phyloP scores from a whole-genome alignment of 2,329 filamentous ascomycete species.

The Cryphonectria nitschkei region DNA sequence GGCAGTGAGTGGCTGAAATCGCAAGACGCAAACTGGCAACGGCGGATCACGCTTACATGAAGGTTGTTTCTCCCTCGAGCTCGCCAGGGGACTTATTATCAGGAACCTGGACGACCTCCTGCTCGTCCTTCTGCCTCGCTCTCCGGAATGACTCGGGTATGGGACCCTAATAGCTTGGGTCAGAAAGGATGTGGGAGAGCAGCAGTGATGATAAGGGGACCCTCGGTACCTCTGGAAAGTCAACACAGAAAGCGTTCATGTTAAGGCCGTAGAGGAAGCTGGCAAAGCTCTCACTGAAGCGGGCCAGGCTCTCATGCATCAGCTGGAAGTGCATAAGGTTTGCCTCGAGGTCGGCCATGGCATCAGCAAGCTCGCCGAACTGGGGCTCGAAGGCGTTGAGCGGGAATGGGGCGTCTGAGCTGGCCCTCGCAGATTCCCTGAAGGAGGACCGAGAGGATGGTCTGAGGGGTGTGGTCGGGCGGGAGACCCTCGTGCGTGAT shows the following conservation, averaged over 20 bases:
- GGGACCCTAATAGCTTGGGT: conserved; percentile 62
- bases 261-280: conserved; percentile 95
- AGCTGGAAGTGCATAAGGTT: conserved; percentile 98
- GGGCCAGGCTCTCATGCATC: conserved; percentile 91
- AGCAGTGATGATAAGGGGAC: not conserved
- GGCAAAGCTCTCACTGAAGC: conserved; percentile 95
- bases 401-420: conserved; percentile 63
- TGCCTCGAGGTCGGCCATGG: conserved; percentile 92
- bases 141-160: conserved; percentile 80
- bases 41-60: conserved; percentile 65
- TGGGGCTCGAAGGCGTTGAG: conserved; percentile 84
- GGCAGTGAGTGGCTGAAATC: conserved; percentile 29
- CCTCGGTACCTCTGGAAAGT: conserved; percentile 81
- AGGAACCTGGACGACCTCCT: conserved; percentile 35
- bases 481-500: conserved; percentile 68
- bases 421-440: conserved; percentile 71
- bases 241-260: conserved; percentile 99
- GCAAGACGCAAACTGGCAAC: not conserved
- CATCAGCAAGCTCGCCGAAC: conserved; percentile 91
- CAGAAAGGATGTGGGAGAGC: conserved; percentile 6
- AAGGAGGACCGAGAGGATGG: conserved; percentile 89
- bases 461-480: conserved; percentile 89
- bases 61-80: conserved; percentile 74
- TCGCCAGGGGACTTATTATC: conserved; percentile 42
- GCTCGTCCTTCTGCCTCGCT: conserved; percentile 61